Evolutionary conservation across 2,329 filamentous ascomycete genomes (phyloP).

Genomic region (Cladosporium cucumerinum): DNA sequence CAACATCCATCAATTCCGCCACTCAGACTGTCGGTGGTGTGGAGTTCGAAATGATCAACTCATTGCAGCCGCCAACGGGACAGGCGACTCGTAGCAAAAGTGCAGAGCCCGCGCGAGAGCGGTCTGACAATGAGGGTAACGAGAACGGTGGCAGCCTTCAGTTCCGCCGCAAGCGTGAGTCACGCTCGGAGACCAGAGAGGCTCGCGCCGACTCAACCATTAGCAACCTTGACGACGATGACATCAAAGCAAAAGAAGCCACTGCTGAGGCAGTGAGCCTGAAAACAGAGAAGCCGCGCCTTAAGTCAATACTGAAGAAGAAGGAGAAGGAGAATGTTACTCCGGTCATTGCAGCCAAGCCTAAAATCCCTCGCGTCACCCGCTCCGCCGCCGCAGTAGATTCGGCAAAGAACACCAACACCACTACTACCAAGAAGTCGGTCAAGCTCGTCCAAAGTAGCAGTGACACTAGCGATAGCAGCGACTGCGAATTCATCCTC

Average conservation of each 20-base stretch:
- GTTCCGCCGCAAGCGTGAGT: slow-evolving; percentile 4
- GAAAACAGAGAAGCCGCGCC: not conserved
- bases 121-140: not conserved
- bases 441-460: not conserved
- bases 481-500: slow-evolving; percentile 23
- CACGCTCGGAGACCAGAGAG: slow-evolving; percentile 18
- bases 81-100: not conserved
- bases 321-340: no score
- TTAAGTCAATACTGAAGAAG: not conserved
- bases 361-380: not conserved
- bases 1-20: not conserved
- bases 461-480: not conserved
- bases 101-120: not conserved
- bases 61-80: not conserved
- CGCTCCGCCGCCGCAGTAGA: not conserved
- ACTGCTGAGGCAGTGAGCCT: not conserved
- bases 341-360: not conserved
- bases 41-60: slow-evolving; percentile 13
- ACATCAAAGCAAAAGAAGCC: not conserved
- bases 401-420: not conserved
- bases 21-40: slow-evolving; percentile 11
- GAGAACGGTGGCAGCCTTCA: not conserved
- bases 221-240: not conserved
- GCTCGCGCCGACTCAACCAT: slow-evolving; percentile 19
- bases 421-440: not conserved